Evolutionary conservation across 768 basidiomycete species (phyloP).

Genomic region (Myochromella boudieri): DNA sequence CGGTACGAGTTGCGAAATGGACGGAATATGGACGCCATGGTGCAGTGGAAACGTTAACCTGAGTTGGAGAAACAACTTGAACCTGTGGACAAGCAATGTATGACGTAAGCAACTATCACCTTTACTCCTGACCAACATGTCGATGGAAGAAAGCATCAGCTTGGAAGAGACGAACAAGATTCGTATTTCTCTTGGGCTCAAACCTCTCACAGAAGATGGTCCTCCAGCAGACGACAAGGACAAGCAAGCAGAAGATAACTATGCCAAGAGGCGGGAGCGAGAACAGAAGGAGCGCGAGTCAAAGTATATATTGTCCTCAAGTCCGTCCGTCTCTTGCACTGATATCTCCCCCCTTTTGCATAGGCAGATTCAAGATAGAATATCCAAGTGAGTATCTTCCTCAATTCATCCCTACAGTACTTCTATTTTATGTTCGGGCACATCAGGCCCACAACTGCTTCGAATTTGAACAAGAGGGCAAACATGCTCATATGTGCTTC

Average conservation of each 20-base stretch:
- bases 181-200: constrained; percentile 90
- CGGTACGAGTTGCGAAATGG: constrained; percentile 56
- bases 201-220: constrained; percentile 85
- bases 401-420: constrained; percentile 30
- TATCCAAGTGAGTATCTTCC: constrained; percentile 81
- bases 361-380: constrained; percentile 70
- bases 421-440: constrained; percentile 46
- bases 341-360: constrained; percentile 21
- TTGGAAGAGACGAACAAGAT: constrained; percentile 96
- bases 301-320: constrained; percentile 55
- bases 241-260: constrained; percentile 86
- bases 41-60: too few relatives aligned
- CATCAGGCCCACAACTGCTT: constrained; percentile 31
- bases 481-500: constrained; percentile 43
- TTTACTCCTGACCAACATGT: constrained; percentile 35
- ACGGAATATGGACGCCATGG: constrained; percentile 44
- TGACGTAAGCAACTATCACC: constrained; percentile 22
- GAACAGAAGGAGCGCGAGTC: constrained; percentile 71
- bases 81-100: constrained; percentile 8
- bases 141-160: constrained; percentile 86
- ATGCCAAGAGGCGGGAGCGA: constrained; percentile 64
- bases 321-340: constrained; percentile 3
- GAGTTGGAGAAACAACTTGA: constrained; percentile 7
- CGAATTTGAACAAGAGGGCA: constrained; percentile 23
- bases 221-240: constrained; percentile 73